phyloP scores from a whole-genome alignment of 1,284 basidiomycete species.

The Wallemia ichthyophaga region DNA sequence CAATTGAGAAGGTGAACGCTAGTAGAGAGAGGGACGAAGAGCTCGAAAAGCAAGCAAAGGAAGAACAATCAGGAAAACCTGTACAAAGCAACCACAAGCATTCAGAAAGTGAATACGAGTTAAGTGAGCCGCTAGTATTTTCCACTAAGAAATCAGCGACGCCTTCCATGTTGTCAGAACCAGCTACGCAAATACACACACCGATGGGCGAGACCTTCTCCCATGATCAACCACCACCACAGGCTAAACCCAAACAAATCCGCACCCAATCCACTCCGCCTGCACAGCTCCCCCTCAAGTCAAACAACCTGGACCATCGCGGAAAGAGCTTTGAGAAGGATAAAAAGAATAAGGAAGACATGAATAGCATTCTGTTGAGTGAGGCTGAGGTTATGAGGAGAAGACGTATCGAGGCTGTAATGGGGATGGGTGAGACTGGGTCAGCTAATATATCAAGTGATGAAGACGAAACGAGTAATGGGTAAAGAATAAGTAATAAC shows the following conservation, averaged over 20 bases:
- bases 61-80: too few relatives aligned
- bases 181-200: too few relatives aligned
- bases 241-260: slow-evolving; percentile 5
- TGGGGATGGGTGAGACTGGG: slow-evolving; percentile 15
- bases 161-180: too few relatives aligned
- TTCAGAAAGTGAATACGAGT: too few relatives aligned
- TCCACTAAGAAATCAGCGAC: too few relatives aligned
- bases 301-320: slow-evolving; percentile 7
- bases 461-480: too few relatives aligned
- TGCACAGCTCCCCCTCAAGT: slow-evolving; percentile 12
- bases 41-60: too few relatives aligned
- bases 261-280: slow-evolving; percentile 12
- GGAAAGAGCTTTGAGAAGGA: background rate
- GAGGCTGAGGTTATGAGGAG: slow-evolving; percentile 51
- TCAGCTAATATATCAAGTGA: too few relatives aligned
- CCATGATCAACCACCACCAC: background rate
- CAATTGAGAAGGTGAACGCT: background rate
- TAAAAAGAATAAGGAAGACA: slow-evolving; percentile 14
- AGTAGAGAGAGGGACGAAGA: too few relatives aligned
- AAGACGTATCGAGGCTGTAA: slow-evolving; percentile 24
- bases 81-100: too few relatives aligned
- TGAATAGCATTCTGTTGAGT: slow-evolving; percentile 25
- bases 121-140: too few relatives aligned
- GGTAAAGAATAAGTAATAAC: too few relatives aligned
- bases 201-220: background rate